These are phyloP conservation scores for Kodamaea fungicola DNA, from an alignment of 1,139 yeast genomes.

Conservation along the genomic window DNA sequence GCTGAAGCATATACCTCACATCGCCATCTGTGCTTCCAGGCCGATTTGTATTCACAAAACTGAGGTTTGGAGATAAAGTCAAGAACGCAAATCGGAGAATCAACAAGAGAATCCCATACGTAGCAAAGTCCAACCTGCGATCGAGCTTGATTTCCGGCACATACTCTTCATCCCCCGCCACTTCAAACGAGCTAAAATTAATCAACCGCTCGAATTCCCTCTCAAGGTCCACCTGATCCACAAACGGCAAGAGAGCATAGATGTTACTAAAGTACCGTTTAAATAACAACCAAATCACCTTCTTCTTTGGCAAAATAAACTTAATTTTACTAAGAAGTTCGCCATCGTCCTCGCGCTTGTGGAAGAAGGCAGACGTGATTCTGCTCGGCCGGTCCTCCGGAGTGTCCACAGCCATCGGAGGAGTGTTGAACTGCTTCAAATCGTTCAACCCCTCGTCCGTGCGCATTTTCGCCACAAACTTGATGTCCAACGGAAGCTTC, in stretches of 20 bases:
- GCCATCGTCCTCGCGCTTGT: conserved; percentile 26
- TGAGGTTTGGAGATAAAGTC: conserved; percentile 22
- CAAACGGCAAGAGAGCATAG: conserved; percentile 48
- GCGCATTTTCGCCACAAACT: conserved; percentile 10
- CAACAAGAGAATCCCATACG: conserved; percentile 21
- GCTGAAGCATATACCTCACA: conserved; percentile 24
- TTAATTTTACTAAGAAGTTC: conserved; percentile 21
- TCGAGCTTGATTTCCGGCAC: conserved; percentile 16
- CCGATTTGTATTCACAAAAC: conserved; percentile 24
- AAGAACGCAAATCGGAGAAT: conserved; percentile 22
- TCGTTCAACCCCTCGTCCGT: conserved; percentile 14
- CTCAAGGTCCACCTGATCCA: conserved; percentile 40
- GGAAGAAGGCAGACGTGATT: conserved; percentile 26
- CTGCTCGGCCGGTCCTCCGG: conserved; percentile 10
- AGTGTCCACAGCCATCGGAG: background rate
- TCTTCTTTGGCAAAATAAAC: conserved; percentile 34
- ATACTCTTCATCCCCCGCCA: conserved; percentile 11
- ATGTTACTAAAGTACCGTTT: conserved; percentile 41
- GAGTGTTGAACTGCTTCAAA: conserved; percentile 3
- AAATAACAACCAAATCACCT: conserved; percentile 29
- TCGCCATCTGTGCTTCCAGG: conserved; percentile 21
- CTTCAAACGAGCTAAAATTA: conserved; percentile 13
- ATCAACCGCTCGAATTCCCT: conserved; percentile 21
- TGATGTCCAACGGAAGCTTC: conserved; percentile 8
- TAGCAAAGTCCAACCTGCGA: conserved; percentile 22